These are phyloP conservation scores for Tetracladium marchalianum DNA, from an alignment of 495 filamentous ascomycete genomes.

Conservation along the genomic window DNA sequence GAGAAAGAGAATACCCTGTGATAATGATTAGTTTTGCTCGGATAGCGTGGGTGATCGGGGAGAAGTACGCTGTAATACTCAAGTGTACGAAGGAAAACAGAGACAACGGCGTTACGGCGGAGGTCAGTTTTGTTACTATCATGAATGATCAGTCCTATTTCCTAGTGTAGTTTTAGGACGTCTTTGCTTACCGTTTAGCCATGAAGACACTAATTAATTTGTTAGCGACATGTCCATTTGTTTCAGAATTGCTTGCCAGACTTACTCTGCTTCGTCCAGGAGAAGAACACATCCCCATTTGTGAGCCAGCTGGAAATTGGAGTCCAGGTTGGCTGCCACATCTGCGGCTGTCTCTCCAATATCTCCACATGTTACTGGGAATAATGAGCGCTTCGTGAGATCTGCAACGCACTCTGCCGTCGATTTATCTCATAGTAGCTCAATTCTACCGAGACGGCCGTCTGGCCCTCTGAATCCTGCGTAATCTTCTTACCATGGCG, in stretches of 20 bases:
- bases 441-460: constrained; percentile 64
- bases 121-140: constrained; percentile 25
- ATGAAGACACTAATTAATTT: constrained; percentile 2
- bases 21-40: constrained; percentile 32
- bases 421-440: constrained; percentile 84
- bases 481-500: constrained; percentile 75
- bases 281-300: constrained; percentile 42
- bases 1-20: constrained; percentile 28
- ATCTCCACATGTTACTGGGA: constrained; percentile 24
- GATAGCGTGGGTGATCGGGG: constrained; percentile 44
- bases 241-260: too few relatives aligned
- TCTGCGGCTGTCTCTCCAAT: constrained; percentile 25
- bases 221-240: too few relatives aligned
- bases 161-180: neutral
- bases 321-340: constrained; percentile 32
- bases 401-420: constrained; percentile 23
- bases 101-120: constrained; percentile 39
- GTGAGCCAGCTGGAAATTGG: constrained; percentile 28
- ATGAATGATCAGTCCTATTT: neutral
- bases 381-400: constrained; percentile 21
- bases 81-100: constrained; percentile 40
- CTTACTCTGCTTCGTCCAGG: constrained; percentile 42
- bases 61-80: constrained; percentile 48
- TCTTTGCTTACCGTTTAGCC: constrained; percentile 1
- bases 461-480: constrained; percentile 71